Base-by-base conservation (phyloP, 2,329 filamentous ascomycete species). In the Ilyonectria destructans region DNA sequence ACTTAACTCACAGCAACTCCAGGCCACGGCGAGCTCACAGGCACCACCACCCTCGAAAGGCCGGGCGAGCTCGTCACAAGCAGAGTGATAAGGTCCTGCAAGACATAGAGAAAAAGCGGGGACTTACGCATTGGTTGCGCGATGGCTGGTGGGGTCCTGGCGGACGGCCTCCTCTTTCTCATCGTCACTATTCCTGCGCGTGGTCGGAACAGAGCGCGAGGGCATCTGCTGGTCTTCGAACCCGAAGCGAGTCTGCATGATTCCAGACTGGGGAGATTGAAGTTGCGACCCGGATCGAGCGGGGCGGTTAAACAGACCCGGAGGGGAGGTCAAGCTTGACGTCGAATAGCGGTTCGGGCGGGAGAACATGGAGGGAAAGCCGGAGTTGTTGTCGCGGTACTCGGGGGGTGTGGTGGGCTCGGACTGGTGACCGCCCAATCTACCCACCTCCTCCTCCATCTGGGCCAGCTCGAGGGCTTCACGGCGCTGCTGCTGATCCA, bases 371-470 rank as follows among this genome's bases (percentile, higher is more conserved):
- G 90, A 91, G 63, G 93, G 91, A 77, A 97, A 96, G 49, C 91
- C 92, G 69, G 89, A 85, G 65, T 84, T 90, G 72, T 97, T 90
- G 72, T 97, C 94, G 75, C 91, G 92, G 80, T 96, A 96, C 81
- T 98, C 96, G 35, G 96, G 96, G 23, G 96, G 96, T 23, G 96
- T 99, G 2, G 96, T 98, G 17, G 96, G 96, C 83, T 98, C 96
- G 75, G 94, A 97, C 79, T 97, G 93, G 76, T 95, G 93, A 61
- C 93, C 93, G 68, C 90, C 86, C 69, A 86, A 82, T 75, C 86
- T 79, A 66, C 87, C 86, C 65, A 97, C 87, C 74, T 96, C 93
- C 74, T 94, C 91, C 77, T 95, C 92, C 84, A 98, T 93, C 80
- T 93, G 91, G 65, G 92, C 90, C 76, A 97, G 91, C 78, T 97